Evolutionary conservation across 495 filamentous ascomycete genomes (phyloP), one percentile per base, ranked within the genome.

Genomic region (Pseudoneurospora amorphoporcata): DNA sequence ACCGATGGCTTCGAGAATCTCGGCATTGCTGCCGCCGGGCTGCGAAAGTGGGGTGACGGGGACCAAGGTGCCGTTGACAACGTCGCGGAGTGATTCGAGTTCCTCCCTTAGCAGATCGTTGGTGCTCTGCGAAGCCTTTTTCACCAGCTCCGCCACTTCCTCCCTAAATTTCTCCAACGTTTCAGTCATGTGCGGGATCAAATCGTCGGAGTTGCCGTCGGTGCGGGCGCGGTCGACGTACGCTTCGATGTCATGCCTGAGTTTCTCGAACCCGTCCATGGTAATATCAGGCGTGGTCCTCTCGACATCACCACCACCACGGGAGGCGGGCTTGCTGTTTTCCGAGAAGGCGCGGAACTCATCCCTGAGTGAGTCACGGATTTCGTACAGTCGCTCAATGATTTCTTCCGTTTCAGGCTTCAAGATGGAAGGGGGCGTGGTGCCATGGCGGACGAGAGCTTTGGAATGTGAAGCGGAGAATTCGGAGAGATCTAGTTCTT

Each of bases 211-310:
- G 7, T 88, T 85, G 76, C 91, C 91, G 53, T 65, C 53, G 53
- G 7, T 65, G 38, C 87, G 84, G 19, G 89, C 88, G 32, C 87
- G 86, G 70, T 91, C 89, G 32, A 93, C 90, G 72, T 94, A 95
- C n/a, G 81, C 83, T 80, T 95, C 92, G 71, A 97, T 92, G 68
- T 95, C 90, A 32, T 85, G 84, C n/a, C 92, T 88, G 4, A 98
- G 86, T 69, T 87, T 88, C 74, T 94, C 92, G 43, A 97, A 86
- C 3, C 92, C 92, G 78, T 96, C 93, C 77, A 92, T 94, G 72
- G 95, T 88, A 2, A 93, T 91, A 78, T 95, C 92, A 3, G 97
- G 84, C 12, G 23, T 17, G 35, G 96, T 87, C 75, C 95, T 90
- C 78, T 93, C 92, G 0, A 91, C 93, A 76, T 94, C 92, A 69